These are phyloP conservation scores for Polyporus tsugae DNA, from an alignment of 1,284 basidiomycete genomes.

Conservation along the genomic window DNA sequence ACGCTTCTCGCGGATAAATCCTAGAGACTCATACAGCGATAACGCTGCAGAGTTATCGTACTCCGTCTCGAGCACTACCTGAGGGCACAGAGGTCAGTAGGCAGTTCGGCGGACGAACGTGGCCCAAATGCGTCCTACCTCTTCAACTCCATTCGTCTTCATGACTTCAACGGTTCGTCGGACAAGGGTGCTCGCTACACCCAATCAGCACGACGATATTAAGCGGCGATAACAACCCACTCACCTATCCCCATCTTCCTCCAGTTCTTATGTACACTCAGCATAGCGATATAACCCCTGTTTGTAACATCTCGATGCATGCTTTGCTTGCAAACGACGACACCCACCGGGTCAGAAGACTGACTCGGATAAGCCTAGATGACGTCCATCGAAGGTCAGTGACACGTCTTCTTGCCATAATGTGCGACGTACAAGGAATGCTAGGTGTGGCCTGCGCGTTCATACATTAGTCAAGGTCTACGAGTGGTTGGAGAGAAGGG, in stretches of 20 bases:
- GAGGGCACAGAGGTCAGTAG: constrained; percentile 18
- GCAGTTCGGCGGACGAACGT: background rate
- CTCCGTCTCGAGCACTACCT: constrained; percentile 98
- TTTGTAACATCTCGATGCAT: constrained; percentile 80
- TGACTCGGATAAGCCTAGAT: constrained; percentile 66
- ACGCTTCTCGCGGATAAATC: constrained; percentile 96
- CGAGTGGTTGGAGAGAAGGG: constrained; percentile 1
- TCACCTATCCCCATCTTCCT: constrained; percentile 91
- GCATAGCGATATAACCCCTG: constrained; percentile 98
- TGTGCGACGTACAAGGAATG: constrained; percentile 78
- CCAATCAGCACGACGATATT: constrained; percentile 15
- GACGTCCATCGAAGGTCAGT: constrained; percentile 15
- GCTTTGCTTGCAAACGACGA: constrained; percentile 96
- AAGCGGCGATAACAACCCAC: constrained; percentile 40
- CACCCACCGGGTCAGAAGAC: constrained; percentile 77
- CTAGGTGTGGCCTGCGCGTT: constrained; percentile 85
- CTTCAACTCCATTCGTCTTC: constrained; percentile 82
- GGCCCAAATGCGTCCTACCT: constrained; percentile 58
- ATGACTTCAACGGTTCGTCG: constrained; percentile 82
- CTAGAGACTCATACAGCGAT: constrained; percentile 89
- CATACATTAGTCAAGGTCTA: constrained; percentile 17
- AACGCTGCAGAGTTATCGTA: constrained; percentile 91
- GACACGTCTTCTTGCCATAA: background rate
- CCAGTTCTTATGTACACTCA: constrained; percentile 85
- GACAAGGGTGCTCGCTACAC: constrained; percentile 79